phyloP scores from a whole-genome alignment of 768 basidiomycete species.

The Rhizopogon vesiculosus region DNA sequence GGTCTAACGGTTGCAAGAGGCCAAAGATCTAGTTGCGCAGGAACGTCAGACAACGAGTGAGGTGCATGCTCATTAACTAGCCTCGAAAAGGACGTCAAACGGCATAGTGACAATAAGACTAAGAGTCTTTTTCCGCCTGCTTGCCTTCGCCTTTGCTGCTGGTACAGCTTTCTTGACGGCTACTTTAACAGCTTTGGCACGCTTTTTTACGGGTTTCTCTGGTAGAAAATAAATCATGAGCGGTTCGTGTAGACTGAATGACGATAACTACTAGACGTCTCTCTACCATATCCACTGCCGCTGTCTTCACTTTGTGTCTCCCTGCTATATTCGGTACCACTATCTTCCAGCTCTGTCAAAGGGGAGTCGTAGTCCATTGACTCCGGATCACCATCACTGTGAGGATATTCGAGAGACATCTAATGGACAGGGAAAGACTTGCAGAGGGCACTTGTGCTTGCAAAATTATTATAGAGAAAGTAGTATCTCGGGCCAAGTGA shows the following conservation, averaged over 20 bases:
- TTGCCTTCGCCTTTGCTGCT: neutral
- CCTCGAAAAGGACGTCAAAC: constrained; percentile 25
- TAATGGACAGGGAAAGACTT: too few relatives aligned
- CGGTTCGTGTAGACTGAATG: neutral
- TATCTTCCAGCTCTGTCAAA: neutral
- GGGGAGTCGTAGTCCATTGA: neutral
- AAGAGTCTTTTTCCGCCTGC: constrained; percentile 4
- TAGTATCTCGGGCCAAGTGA: too few relatives aligned
- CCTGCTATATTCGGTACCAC: neutral
- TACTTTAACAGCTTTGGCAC: neutral
- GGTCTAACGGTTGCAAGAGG: constrained; percentile 25
- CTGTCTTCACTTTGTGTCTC: neutral
- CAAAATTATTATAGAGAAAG: too few relatives aligned
- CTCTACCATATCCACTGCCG: neutral
- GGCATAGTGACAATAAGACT: constrained; percentile 14
- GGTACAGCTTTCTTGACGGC: too few relatives aligned
- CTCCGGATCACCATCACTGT: neutral
- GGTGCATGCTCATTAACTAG: neutral
- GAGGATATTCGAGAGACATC: neutral
- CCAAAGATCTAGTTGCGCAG: constrained; percentile 19
- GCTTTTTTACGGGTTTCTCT: neutral
- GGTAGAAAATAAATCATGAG: neutral
- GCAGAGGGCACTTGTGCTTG: too few relatives aligned
- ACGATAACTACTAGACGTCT: neutral
- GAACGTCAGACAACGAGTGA: neutral